These are phyloP conservation scores for Fusarium denticulatum DNA, from an alignment of 2,329 filamentous ascomycete genomes.

Conservation along the genomic window DNA sequence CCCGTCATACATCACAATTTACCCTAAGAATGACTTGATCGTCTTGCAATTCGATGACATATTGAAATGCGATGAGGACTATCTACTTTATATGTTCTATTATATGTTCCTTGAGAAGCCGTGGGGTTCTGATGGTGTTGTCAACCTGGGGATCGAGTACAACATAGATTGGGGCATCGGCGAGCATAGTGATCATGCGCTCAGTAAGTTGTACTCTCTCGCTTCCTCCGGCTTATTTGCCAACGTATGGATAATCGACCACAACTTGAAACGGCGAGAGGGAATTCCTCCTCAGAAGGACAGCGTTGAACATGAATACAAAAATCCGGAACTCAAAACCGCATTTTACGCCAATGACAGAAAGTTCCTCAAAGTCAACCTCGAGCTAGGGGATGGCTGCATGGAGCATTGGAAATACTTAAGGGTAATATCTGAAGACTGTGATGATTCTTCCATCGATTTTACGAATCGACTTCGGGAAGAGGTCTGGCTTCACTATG, in stretches of 20 bases:
- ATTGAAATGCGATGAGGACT: fast-evolving
- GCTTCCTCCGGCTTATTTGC: neutral
- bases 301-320: fast-evolving
- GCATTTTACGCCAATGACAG: neutral
- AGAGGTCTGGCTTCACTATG: neutral
- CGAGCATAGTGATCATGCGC: fast-evolving
- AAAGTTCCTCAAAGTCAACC: neutral
- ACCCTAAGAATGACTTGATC: neutral
- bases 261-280: neutral
- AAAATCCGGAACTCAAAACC: neutral
- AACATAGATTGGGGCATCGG: neutral
- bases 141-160: neutral
- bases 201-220: fast-evolving
- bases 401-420: neutral
- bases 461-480: neutral
- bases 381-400: fast-evolving
- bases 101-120: neutral
- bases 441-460: neutral
- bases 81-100: neutral
- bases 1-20: neutral
- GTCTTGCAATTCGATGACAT: neutral
- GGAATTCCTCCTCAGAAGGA: neutral
- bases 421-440: neutral
- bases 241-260: neutral
- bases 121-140: neutral